Percentiles rank a stretch among this genome's conserved stretches.
Conservation (phyloP, 202 grass and related monocot species). For the Bolboschoenoplectus hybrid region DNA sequence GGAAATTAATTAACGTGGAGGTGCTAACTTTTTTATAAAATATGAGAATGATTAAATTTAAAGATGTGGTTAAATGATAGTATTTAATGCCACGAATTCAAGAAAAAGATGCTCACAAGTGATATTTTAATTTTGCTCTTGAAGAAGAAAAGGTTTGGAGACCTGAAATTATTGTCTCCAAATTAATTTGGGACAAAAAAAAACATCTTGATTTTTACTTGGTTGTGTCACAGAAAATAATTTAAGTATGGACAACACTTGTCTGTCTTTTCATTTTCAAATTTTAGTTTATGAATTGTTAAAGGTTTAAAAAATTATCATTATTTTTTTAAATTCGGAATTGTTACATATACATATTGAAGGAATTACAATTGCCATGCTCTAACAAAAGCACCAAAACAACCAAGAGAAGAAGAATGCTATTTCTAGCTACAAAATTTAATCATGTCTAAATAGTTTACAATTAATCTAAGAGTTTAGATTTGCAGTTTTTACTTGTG, state of each 20-base stretch:
- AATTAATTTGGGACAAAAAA: neutral
- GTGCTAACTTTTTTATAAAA: too few species aligned
- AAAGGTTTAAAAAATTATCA: neutral
- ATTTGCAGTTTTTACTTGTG: neutral
- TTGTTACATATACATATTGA: neutral
- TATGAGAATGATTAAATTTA: too few species aligned
- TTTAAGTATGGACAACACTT: neutral
- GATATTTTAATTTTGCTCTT: too few species aligned
- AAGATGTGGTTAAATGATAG: too few species aligned
- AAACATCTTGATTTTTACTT: neutral
- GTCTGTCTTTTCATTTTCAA: neutral
- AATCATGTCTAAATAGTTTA: neutral
- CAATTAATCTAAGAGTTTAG: neutral
- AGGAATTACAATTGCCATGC: neutral
- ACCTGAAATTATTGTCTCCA: neutral
- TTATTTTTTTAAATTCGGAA: too few species aligned
- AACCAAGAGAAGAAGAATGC: neutral
- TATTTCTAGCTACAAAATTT: neutral
- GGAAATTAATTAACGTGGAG: neutral
- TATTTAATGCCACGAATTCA: too few species aligned
- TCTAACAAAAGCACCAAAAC: neutral
- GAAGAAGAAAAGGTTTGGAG: neutral
- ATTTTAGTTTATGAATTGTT: neutral
- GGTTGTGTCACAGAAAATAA: neutral
- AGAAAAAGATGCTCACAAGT: too few species aligned